A percentile compares a stretch with the other conserved stretches of the same genome.
These are phyloP conservation scores for Closterium sp. DNA, from an alignment of 139 green algal genomes.

Conservation along the genomic window DNA sequence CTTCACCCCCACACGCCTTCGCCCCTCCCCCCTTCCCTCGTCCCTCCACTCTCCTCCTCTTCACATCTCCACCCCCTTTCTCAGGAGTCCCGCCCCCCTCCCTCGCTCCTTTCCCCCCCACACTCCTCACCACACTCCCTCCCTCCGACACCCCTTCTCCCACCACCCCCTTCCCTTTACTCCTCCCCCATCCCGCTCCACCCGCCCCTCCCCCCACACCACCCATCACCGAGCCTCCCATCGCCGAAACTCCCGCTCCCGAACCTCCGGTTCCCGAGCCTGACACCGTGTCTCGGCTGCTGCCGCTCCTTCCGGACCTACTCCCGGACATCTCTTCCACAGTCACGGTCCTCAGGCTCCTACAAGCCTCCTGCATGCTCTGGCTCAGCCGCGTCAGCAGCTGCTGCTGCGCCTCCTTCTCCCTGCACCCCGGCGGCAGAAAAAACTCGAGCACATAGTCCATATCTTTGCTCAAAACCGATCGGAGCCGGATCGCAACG, in stretches of 20 bases:
- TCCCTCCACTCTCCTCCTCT: neutral
- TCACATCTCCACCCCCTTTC: neutral
- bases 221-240: neutral
- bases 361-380: conserved; percentile 40
- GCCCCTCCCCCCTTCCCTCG: neutral
- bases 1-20: neutral
- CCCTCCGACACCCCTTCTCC: neutral
- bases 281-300: neutral
- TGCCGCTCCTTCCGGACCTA: neutral
- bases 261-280: neutral
- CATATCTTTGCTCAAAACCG: neutral
- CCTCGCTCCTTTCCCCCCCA: neutral
- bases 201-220: neutral
- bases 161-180: neutral
- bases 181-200: neutral
- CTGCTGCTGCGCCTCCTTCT: conserved; percentile 22
- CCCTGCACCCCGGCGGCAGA: conserved; percentile 32
- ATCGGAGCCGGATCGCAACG: conserved; percentile 39
- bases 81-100: neutral
- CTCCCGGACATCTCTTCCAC: conserved; percentile 1
- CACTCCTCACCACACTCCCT: neutral
- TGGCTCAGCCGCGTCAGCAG: conserved; percentile 25
- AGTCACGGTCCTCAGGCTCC: conserved; percentile 32
- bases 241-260: neutral
- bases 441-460: conserved; percentile 56